These are phyloP conservation scores for Fusarium nanum DNA, from an alignment of 2,329 filamentous ascomycete genomes.

Conservation along the genomic window DNA sequence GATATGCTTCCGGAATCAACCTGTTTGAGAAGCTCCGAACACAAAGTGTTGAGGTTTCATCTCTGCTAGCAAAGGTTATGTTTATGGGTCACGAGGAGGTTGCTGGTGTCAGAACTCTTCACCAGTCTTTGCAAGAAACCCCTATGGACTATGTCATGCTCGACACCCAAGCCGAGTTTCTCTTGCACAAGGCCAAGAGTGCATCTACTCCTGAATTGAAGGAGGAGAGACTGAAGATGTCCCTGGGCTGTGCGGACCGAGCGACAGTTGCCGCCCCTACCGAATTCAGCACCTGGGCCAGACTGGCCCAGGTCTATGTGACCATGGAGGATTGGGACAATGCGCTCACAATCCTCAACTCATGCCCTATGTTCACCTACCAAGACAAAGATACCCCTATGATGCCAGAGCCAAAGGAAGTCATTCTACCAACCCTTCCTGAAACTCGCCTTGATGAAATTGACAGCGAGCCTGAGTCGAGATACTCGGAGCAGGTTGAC, in stretches of 20 bases:
- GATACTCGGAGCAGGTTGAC: constrained; percentile 87
- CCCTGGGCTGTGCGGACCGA: constrained; percentile 91
- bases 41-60: constrained; percentile 93
- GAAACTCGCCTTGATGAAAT: constrained; percentile 96
- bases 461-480: constrained; percentile 86
- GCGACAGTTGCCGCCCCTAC: constrained; percentile 95
- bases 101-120: constrained; percentile 87
- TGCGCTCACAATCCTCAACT: constrained; percentile 93
- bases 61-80: constrained; percentile 87
- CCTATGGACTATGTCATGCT: constrained; percentile 99
- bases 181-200: constrained; percentile 81
- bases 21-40: constrained; percentile 95
- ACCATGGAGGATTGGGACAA: constrained; percentile 96
- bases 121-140: constrained; percentile 87
- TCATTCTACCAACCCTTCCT: constrained; percentile 85
- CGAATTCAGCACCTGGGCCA: constrained; percentile 97
- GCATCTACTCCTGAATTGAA: constrained; percentile 66
- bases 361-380: constrained; percentile 99
- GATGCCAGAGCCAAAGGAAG: constrained; percentile 91
- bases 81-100: constrained; percentile 98
- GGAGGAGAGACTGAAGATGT: constrained; percentile 81
- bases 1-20: constrained; percentile 95
- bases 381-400: constrained; percentile 96
- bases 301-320: constrained; percentile 93
- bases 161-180: constrained; percentile 92